Evolutionary conservation across 1,284 basidiomycete species (phyloP), one percentile per base, ranked within the genome.

Genomic region (Rhodotorula sp.): DNA sequence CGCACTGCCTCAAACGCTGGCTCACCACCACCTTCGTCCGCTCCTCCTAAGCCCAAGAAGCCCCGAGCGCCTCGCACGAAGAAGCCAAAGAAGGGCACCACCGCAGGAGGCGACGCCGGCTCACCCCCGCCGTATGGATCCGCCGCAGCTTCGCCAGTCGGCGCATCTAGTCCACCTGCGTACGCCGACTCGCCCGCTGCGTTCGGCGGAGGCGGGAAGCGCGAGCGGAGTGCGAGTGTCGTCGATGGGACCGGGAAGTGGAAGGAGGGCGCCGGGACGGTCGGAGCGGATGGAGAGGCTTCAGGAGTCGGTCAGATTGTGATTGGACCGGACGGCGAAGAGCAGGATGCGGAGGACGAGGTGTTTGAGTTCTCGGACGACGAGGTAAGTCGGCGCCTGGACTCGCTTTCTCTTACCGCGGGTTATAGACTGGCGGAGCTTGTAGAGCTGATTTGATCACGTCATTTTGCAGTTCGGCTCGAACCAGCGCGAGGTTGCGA

Each of bases 321-420:
- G 44, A 73, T 71, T 0, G 74, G 53, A 69, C 3, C 76, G 76
- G 62, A 40, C 20, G 37, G 26, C 7, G 78, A 80, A 51, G 75
- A 77, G 5, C 78, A 78, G 64, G 79, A 81, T 44, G 76, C 77
- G 3, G 76, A 79, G 34, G 78, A 80, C 62, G 79, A 81, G 69
- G 77, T 78, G 50, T 77, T 77, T 28, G 78, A 80, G 71, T 72
- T 72, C 54, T 68, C 66, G 24, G 73, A 74, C 59, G 73, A 74
- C 56, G 73, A 80, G 78, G 78, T 80, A 59, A 30, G 76, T 59
- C n/a, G 15, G 1, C 16, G 37, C 37, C 30, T 20, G 18, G 22
- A 40, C 24, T 22, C 24, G 11, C 46, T 55, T 26, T 28, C n/a
- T 30, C 26, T 34, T 40, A 58, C 11, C 53, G 28, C 24, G 20